Percentiles rank a stretch among this genome's conserved stretches.
phyloP scores from a whole-genome alignment of 495 filamentous ascomycete genomes.

The Pseudomonodictys pantanalensis region DNA sequence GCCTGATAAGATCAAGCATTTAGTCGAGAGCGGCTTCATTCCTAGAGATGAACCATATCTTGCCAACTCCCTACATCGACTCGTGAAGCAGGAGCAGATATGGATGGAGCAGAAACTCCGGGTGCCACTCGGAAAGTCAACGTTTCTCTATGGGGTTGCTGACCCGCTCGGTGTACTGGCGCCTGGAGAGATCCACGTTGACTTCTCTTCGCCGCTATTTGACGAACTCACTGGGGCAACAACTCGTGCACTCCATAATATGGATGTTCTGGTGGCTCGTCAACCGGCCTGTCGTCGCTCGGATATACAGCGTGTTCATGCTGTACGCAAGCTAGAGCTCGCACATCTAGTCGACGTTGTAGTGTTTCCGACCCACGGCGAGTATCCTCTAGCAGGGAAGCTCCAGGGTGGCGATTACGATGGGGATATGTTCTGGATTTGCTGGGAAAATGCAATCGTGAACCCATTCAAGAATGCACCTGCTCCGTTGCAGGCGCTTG shows the following conservation, averaged over 20 bases:
- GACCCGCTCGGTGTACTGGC: slow-evolving; percentile 71
- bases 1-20: slow-evolving; percentile 52
- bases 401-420: slow-evolving; percentile 95
- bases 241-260: slow-evolving; percentile 59
- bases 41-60: slow-evolving; percentile 59
- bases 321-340: slow-evolving; percentile 65
- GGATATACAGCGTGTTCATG: slow-evolving; percentile 72
- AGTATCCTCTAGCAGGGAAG: slow-evolving; percentile 69
- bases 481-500: slow-evolving; percentile 47
- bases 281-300: slow-evolving; percentile 75
- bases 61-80: slow-evolving; percentile 52
- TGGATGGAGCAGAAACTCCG: slow-evolving; percentile 61
- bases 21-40: slow-evolving; percentile 50
- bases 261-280: slow-evolving; percentile 83
- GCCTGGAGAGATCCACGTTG: slow-evolving; percentile 74
- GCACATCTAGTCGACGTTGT: slow-evolving; percentile 80
- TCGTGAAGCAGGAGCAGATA: slow-evolving; percentile 56
- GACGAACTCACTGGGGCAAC: slow-evolving; percentile 54
- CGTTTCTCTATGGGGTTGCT: slow-evolving; percentile 75
- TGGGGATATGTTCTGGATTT: slow-evolving; percentile 78
- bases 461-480: slow-evolving; percentile 69
- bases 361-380: slow-evolving; percentile 72
- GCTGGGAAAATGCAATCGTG: slow-evolving; percentile 80
- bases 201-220: slow-evolving; percentile 67
- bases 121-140: slow-evolving; percentile 70